A percentile compares a stretch with the other conserved stretches of the same genome.
Conservation (phyloP, 768 basidiomycete species). For the Neoboletus magnificus region DNA sequence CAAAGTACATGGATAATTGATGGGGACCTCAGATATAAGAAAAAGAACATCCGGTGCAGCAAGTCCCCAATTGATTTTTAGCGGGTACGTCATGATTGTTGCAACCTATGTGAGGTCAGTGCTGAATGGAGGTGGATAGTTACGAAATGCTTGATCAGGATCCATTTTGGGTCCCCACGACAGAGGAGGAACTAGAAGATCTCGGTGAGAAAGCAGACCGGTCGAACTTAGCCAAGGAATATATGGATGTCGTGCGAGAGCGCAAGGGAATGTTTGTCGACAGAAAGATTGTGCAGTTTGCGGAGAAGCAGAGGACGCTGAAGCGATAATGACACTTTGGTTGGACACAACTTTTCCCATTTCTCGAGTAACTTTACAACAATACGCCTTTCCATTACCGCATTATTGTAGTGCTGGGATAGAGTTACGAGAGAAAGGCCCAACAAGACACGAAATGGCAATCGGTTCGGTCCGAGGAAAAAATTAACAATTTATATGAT, state of each 20-base stretch:
- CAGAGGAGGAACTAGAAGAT: conserved; percentile 95
- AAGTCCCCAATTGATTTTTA: conserved; percentile 95
- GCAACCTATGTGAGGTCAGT: background rate
- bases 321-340: conserved; percentile 45
- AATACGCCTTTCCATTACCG: background rate
- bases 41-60: conserved; percentile 96
- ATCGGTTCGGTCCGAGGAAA: background rate
- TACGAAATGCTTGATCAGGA: conserved; percentile 93
- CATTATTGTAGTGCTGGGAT: too few relatives aligned
- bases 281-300: conserved; percentile 89
- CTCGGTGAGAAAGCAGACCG: conserved; percentile 95
- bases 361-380: background rate
- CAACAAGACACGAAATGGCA: too few relatives aligned
- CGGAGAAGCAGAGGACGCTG: conserved; percentile 94
- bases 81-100: conserved; percentile 56
- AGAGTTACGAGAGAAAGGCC: too few relatives aligned
- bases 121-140: conserved; percentile 38
- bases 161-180: conserved; percentile 98
- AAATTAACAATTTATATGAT: too few relatives aligned
- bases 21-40: conserved; percentile 69
- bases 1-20: conserved; percentile 4
- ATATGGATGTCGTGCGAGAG: conserved; percentile 87
- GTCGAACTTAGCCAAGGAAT: conserved; percentile 87
- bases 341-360: background rate
- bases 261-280: conserved; percentile 97